Base-by-base conservation (phyloP, 768 basidiomycete species). In the Termitomyces sp. region DNA sequence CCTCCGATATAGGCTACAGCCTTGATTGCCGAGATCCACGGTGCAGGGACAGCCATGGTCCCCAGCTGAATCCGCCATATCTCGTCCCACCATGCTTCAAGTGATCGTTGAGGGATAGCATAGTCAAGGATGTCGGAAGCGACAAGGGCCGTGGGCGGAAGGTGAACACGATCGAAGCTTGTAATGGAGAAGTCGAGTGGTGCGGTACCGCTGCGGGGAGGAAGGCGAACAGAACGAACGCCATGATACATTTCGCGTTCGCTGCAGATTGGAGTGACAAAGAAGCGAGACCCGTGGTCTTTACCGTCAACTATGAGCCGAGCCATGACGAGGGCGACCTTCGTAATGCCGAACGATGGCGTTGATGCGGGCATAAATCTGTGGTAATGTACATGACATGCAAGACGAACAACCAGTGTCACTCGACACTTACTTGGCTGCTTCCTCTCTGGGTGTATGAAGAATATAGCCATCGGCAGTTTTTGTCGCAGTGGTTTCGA, bases 301-400 rank as follows among this genome's bases (percentile, higher is more conserved):
- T 78, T 67, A 9, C 73, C 74, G 45, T 79, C 71, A 9, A 83
- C 75, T 19, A 84, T 78, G 27, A 84, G 67, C 35, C 74, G 73
- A 12, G 83, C 82, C 75, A 83, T 80, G 27, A 83, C 81, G 32
- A 84, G 60, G 14, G 81, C 81, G 5, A 83, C 71, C 57, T 82
- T 83, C 2, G 80, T 71, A n/a, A 81, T 72, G 5, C 76, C 76
- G 61, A 81, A 82, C 7, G 70, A 64, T 2, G 82, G 81, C 11
- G 78, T 79, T 3, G 83, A 78, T 23, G 80, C 76, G 9, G 82
- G 81, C 82, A 84, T 83, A 61, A 82, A 83, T 60, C 83, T 83
- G 56, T 30, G 50, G 30, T 34, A 46, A 49, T 50, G 42, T 61
- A 45, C 51, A 57, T 54, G 27, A 44, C n/a, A 44, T 47, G 32